phyloP scores from a whole-genome alignment of 1,284 basidiomycete species.

The Takashimella tepidaria region DNA sequence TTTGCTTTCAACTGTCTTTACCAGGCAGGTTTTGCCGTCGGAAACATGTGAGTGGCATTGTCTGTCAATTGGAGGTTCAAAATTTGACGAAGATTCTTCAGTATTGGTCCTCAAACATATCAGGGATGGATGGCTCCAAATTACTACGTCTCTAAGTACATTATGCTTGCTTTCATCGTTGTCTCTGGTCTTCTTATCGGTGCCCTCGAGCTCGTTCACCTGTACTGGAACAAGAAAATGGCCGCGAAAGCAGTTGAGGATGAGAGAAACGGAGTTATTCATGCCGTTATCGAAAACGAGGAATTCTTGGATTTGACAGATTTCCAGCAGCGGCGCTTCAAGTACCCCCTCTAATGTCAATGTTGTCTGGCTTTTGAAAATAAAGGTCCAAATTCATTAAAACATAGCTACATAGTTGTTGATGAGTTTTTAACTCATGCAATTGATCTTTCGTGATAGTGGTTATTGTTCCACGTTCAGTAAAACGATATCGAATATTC shows the following conservation, averaged over 20 bases:
- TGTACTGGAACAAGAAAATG: constrained; percentile 26
- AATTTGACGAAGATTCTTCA: neutral
- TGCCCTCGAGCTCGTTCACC: constrained; percentile 21
- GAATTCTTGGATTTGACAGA: constrained; percentile 40
- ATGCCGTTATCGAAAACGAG: constrained; percentile 10
- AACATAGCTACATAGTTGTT: too few relatives aligned
- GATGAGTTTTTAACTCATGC: too few relatives aligned
- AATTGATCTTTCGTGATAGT: too few relatives aligned
- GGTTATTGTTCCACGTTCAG: too few relatives aligned
- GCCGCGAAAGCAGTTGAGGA: constrained; percentile 10
- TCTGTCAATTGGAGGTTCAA: constrained; percentile 4
- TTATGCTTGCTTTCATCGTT: constrained; percentile 32
- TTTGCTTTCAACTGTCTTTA: constrained; percentile 11
- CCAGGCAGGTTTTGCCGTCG: constrained; percentile 7
- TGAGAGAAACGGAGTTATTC: constrained; percentile 6
- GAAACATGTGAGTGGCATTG: constrained; percentile 24
- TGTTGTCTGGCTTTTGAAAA: too few relatives aligned
- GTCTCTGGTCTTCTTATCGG: constrained; percentile 18
- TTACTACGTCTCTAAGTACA: constrained; percentile 34
- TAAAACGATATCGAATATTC: too few relatives aligned
- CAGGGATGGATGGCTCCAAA: constrained; percentile 9
- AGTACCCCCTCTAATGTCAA: too few relatives aligned
- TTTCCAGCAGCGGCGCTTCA: constrained; percentile 31
- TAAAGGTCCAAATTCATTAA: too few relatives aligned
- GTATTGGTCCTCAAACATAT: constrained; percentile 29